These are phyloP conservation scores for Cantharellus cinnabarinus DNA, from an alignment of 768 basidiomycete genomes.

Conservation along the genomic window DNA sequence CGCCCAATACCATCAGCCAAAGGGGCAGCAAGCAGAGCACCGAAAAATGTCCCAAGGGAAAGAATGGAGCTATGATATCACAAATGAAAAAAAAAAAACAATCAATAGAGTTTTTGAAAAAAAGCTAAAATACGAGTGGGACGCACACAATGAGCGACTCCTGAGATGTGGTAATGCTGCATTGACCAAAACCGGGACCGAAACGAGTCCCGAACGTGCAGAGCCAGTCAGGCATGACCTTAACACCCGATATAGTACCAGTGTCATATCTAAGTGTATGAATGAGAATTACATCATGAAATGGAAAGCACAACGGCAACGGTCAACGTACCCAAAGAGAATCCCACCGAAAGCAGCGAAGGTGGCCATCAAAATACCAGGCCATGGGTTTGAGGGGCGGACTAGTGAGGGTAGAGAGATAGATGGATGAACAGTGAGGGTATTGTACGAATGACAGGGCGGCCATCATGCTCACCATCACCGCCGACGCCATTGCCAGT, in stretches of 20 bases:
- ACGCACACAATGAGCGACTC: conserved; percentile 25
- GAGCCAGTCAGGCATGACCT: conserved; percentile 41
- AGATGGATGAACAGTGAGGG: no score
- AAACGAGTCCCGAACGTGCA: conserved; percentile 30
- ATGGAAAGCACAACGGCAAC: neutral
- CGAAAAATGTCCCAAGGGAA: conserved; percentile 74
- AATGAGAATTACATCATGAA: neutral
- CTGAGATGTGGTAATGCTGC: conserved; percentile 11
- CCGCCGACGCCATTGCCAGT: no score
- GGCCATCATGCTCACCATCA: no score
- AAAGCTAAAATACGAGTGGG: neutral
- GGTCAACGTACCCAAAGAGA: conserved; percentile 6
- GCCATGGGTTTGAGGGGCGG: no score
- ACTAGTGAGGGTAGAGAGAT: no score
- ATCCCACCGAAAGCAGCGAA: conserved; percentile 16
- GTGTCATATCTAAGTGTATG: conserved; percentile 48
- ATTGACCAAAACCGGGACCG: conserved; percentile 17
- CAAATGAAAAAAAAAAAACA: neutral
- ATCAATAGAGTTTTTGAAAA: neutral
- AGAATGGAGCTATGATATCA: conserved; percentile 29
- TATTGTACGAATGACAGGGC: no score
- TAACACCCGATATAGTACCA: conserved; percentile 63
- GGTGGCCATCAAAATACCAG: conserved; percentile 11
- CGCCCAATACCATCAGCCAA: conserved; percentile 37
- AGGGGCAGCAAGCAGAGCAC: conserved; percentile 17